Base-by-base conservation (phyloP, 371 early-diverging fungal species). In the Rhizoclosmatium hyalinum region DNA sequence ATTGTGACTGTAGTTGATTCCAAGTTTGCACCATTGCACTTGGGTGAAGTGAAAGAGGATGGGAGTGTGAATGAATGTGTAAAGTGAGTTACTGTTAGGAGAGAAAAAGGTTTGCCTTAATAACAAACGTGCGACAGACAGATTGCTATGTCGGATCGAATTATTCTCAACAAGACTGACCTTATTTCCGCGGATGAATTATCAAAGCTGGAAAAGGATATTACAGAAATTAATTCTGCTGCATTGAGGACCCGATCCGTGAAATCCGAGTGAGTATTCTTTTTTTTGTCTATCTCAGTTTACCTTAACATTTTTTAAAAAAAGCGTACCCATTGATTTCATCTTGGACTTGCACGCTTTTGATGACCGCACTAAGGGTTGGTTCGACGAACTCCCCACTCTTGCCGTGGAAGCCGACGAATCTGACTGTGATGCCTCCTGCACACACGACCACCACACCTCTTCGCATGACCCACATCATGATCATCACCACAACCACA, bases 111-210 rank as follows among this genome's bases (percentile, higher is more conserved):
- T 72, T n/a, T 63, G 0, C 14, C 56, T 21, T 50, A 24, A 58
- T 12, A 63, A 0, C 32, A 32, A 32, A 44, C 60, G 1, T 12
- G 14, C n/a, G n/a, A 77, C 75, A 93, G 95, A 65, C 98, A 98
- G 80, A 91, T 98, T 12, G 98, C 98, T 2, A 89, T 96, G 83
- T 95, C 97, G 5, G 98, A 98, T 80, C 92, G 95, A 32, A 90
- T 98, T 19, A 83, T 98, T 6, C 80, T 98, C 68, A 98, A 98
- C 88, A 98, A 98, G 80, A 88, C 87, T n/a, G 98, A 98, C 77
- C 79, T 97, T 21, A 87, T 96, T 4, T 2, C 54, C 12, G 71
- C 65, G 12, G 68, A 14, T 14, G 61, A 76, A 6, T 8, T 77
- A 6, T 24, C 17, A 0, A 19, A 46, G 17, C 56, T 83, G 5